Percentiles rank a stretch among this genome's conserved stretches.
Evolutionary conservation across 2,329 filamentous ascomycete species (phyloP).

Genomic region (Talaromyces amestolkiae): DNA sequence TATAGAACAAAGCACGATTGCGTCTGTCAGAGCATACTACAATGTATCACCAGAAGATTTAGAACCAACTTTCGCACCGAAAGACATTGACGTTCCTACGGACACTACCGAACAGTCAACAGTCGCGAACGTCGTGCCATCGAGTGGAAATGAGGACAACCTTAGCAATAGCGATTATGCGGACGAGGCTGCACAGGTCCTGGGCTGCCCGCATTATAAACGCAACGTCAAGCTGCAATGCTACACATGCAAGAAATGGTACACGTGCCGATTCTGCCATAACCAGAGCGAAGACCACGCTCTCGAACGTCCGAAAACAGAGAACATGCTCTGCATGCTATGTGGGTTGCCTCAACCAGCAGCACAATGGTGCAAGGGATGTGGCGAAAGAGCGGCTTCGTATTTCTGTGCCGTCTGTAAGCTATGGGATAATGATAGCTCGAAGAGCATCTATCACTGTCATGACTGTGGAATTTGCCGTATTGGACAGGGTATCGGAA

Average conservation of each 20-base stretch:
- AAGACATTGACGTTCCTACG: slow-evolving; percentile 13
- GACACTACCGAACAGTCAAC: not conserved
- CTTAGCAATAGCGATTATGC: slow-evolving; percentile 41
- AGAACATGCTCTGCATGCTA: slow-evolving; percentile 96
- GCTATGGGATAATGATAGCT: slow-evolving; percentile 90
- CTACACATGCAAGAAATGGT: slow-evolving; percentile 84
- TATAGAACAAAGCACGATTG: slow-evolving; percentile 28
- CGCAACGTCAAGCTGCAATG: slow-evolving; percentile 96
- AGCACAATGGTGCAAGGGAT: slow-evolving; percentile 72
- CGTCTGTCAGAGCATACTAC: slow-evolving; percentile 35
- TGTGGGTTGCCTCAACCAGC: slow-evolving; percentile 83
- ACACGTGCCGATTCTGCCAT: slow-evolving; percentile 92
- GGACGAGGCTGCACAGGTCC: slow-evolving; percentile 50
- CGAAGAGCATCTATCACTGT: slow-evolving; percentile 94
- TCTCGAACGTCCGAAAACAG: slow-evolving; percentile 77
- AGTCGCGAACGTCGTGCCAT: not conserved
- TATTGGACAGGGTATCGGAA: slow-evolving; percentile 84
- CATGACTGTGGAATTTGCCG: slow-evolving; percentile 93
- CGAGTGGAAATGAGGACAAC: slow-evolving; percentile 27
- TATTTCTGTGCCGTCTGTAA: slow-evolving; percentile 96
- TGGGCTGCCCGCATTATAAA: slow-evolving; percentile 91
- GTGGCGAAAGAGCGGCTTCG: slow-evolving; percentile 72
- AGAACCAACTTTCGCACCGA: slow-evolving; percentile 64
- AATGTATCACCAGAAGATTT: slow-evolving; percentile 56
- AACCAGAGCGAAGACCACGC: slow-evolving; percentile 76